Evolutionary conservation across 1,284 basidiomycete genomes (phyloP).

Genomic region (Cutaneotrichosporon cavernicola): DNA sequence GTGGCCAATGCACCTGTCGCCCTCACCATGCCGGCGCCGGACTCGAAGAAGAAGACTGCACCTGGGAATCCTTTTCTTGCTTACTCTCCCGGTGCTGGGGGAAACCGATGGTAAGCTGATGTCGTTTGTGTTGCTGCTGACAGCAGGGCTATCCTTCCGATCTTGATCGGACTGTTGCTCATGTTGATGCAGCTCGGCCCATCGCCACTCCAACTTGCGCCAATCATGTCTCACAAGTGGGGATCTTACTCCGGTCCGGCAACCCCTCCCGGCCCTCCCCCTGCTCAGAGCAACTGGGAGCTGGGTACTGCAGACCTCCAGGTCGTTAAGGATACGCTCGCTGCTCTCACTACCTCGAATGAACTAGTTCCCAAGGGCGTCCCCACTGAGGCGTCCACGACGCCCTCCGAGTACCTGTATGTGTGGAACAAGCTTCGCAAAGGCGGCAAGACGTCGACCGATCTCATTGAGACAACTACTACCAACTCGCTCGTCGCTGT

Average conservation of each 20-base stretch:
- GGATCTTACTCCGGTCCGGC: neutral
- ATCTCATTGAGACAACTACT: too few relatives aligned
- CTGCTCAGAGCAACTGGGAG: neutral
- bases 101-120: constrained; percentile 13
- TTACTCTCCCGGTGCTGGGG: constrained; percentile 10
- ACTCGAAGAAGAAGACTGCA: neutral
- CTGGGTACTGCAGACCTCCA: constrained; percentile 12
- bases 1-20: neutral
- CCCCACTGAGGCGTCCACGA: neutral
- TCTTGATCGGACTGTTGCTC: constrained; percentile 2
- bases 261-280: neutral
- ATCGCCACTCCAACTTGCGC: neutral
- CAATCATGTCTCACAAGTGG: constrained; percentile 5
- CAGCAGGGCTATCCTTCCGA: constrained; percentile 13
- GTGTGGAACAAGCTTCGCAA: constrained; percentile 7
- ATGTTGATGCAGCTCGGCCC: constrained; percentile 12
- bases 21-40: neutral
- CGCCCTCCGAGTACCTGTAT: constrained; percentile 4
- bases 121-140: neutral
- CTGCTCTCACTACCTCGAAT: neutral
- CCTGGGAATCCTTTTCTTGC: constrained; percentile 9
- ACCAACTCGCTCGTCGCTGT: neutral
- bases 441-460: neutral
- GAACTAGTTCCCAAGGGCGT: neutral
- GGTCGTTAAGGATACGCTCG: constrained; percentile 15